Conservation (phyloP, 371 early-diverging fungal species). For the Lichtheimia ornata region DNA sequence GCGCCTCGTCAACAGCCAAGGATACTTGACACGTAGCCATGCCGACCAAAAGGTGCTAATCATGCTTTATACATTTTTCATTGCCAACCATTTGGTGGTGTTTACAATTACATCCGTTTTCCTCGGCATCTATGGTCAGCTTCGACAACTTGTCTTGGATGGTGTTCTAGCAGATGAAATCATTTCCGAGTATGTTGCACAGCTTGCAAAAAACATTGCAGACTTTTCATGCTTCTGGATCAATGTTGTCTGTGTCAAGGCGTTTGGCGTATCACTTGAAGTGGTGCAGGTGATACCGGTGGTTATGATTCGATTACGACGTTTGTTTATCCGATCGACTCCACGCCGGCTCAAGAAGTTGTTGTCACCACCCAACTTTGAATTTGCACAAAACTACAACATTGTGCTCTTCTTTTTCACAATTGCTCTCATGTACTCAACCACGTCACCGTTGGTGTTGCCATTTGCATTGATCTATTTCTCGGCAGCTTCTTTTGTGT, state of each 20-base stretch:
- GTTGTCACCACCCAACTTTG: conserved; percentile 71
- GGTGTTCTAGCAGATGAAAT: conserved; percentile 15
- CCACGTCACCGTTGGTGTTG: conserved; percentile 74
- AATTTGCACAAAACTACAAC: conserved; percentile 73
- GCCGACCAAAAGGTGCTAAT: conserved; percentile 64
- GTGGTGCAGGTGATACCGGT: conserved; percentile 70
- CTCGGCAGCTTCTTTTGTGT: conserved; percentile 64
- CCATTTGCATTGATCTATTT: conserved; percentile 74
- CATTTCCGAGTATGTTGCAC: conserved; percentile 23
- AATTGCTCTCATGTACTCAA: conserved; percentile 72
- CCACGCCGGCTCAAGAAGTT: conserved; percentile 68
- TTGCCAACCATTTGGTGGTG: conserved; percentile 62
- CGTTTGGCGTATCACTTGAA: conserved; percentile 56
- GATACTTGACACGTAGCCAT: conserved; percentile 63
- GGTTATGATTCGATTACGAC: conserved; percentile 51
- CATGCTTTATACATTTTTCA: conserved; percentile 74
- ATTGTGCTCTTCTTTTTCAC: conserved; percentile 75
- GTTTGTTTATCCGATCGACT: conserved; percentile 61
- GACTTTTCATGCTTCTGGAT: conserved; percentile 64
- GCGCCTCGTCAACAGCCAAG: conserved; percentile 67
- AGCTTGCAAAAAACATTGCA: conserved; percentile 38
- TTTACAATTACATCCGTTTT: conserved; percentile 59
- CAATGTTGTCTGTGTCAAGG: conserved; percentile 60
- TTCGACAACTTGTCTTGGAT: conserved; percentile 30
- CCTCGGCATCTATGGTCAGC: conserved; percentile 48